These are phyloP conservation scores for Hansenula sp. DNA, from an alignment of 1,139 yeast genomes.

Conservation along the genomic window DNA sequence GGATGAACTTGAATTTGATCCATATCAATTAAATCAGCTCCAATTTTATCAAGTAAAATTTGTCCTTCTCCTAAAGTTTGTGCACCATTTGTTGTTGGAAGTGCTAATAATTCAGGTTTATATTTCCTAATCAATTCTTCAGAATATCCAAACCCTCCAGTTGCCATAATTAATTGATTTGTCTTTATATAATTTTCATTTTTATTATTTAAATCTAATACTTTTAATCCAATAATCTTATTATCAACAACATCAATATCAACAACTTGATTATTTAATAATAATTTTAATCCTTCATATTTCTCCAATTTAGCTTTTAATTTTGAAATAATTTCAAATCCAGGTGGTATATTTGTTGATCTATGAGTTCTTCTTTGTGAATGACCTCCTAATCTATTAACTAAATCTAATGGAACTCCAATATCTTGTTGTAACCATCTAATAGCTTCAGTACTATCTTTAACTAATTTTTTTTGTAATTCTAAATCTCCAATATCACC, in stretches of 20 bases:
- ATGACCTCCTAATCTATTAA: slow-evolving; percentile 72
- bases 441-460: slow-evolving; percentile 55
- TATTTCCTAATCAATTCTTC: slow-evolving; percentile 43
- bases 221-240: slow-evolving; percentile 44
- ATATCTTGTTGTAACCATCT: slow-evolving; percentile 69
- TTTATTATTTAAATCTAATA: slow-evolving; percentile 32
- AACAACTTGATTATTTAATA: slow-evolving; percentile 52
- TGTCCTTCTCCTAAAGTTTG: slow-evolving; percentile 82
- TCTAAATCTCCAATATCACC: slow-evolving; percentile 40
- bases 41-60: slow-evolving; percentile 47
- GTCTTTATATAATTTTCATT: slow-evolving; percentile 25
- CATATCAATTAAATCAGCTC: slow-evolving; percentile 66
- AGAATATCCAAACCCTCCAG: slow-evolving; percentile 62
- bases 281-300: slow-evolving; percentile 43
- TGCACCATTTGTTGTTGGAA: slow-evolving; percentile 71
- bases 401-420: slow-evolving; percentile 56
- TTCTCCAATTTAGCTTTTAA: slow-evolving; percentile 54
- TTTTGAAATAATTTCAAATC: slow-evolving; percentile 70
- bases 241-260: slow-evolving; percentile 37
- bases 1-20: slow-evolving; percentile 82
- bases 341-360: slow-evolving; percentile 58
- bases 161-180: slow-evolving; percentile 57
- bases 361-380: slow-evolving; percentile 73
- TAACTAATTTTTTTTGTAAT: slow-evolving; percentile 34
- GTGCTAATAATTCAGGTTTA: slow-evolving; percentile 8